Conservation (phyloP, 805 yeast genomes). For the Yamadazyma scolyti region DNA sequence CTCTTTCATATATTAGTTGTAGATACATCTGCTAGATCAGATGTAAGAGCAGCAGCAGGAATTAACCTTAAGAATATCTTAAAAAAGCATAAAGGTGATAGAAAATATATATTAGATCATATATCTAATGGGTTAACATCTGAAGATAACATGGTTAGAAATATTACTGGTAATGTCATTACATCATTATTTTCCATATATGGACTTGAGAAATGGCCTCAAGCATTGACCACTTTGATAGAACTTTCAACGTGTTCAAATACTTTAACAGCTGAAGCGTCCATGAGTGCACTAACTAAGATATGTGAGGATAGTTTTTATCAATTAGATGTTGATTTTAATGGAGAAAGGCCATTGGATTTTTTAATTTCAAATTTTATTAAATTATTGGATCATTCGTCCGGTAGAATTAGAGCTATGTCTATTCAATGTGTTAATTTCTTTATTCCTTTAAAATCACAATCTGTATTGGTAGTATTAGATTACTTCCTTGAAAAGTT, state of each 20-base stretch:
- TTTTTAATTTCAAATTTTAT: constrained; percentile 60
- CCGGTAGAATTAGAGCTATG: constrained; percentile 53
- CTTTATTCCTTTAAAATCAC: constrained; percentile 67
- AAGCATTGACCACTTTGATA: constrained; percentile 63
- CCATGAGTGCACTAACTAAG: constrained; percentile 76
- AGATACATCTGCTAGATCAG: constrained; percentile 45
- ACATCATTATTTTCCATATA: constrained; percentile 71
- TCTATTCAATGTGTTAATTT: constrained; percentile 73
- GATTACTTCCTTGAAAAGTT: constrained; percentile 64
- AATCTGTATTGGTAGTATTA: constrained; percentile 56
- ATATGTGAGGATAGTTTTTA: constrained; percentile 85
- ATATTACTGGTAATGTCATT: constrained; percentile 87
- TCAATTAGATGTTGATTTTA: constrained; percentile 60
- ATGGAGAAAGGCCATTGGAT: constrained; percentile 64
- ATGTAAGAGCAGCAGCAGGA: constrained; percentile 85
- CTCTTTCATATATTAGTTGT: constrained; percentile 63
- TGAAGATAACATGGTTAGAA: constrained; percentile 61
- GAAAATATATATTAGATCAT: constrained; percentile 38
- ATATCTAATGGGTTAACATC: constrained; percentile 56
- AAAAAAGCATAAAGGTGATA: constrained; percentile 15
- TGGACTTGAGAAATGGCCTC: constrained; percentile 75
- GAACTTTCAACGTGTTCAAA: constrained; percentile 20
- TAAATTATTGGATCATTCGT: constrained; percentile 38
- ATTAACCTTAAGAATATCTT: constrained; percentile 75
- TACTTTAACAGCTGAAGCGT: constrained; percentile 56